Percentiles rank a stretch among this genome's conserved stretches.
Evolutionary conservation across 2,329 filamentous ascomycete species (phyloP).

Genomic region (Microsporum canis): DNA sequence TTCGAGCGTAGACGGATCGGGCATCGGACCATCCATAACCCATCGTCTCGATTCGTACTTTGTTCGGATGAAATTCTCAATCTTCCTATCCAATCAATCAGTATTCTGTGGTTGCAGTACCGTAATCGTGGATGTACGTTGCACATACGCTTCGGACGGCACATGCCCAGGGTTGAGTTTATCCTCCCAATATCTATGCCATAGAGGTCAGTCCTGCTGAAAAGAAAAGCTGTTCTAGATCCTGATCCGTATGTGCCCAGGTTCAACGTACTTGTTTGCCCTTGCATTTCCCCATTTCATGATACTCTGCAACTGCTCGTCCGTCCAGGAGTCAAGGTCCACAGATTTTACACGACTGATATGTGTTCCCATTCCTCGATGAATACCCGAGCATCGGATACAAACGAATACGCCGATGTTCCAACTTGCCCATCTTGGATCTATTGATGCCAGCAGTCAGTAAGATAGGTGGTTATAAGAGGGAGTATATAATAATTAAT

Average conservation of each 20-base stretch:
- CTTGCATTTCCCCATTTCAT: slow-evolving; percentile 90
- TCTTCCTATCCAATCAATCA: slow-evolving; percentile 50
- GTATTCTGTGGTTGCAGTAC: not conserved
- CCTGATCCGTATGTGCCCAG: slow-evolving; percentile 8
- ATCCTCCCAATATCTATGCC: slow-evolving; percentile 69
- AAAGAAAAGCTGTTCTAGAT: slow-evolving; percentile 16
- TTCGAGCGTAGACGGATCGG: slow-evolving; percentile 80
- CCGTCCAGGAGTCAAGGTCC: slow-evolving; percentile 95
- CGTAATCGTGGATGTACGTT: not conserved
- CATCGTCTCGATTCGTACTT: slow-evolving; percentile 98
- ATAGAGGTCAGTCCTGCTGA: not conserved
- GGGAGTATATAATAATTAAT: not conserved
- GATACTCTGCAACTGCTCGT: slow-evolving; percentile 91
- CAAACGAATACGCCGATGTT: slow-evolving; percentile 95
- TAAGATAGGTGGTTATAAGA: not conserved
- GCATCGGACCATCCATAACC: slow-evolving; percentile 96
- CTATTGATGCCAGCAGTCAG: slow-evolving; percentile 35
- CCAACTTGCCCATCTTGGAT: slow-evolving; percentile 98
- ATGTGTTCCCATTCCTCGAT: slow-evolving; percentile 97
- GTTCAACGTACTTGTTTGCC: slow-evolving; percentile 65
- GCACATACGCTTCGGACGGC: slow-evolving; percentile 64
- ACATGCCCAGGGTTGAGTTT: slow-evolving; percentile 85
- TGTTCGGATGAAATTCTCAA: slow-evolving; percentile 98
- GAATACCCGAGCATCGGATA: slow-evolving; percentile 96
- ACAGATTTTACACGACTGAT: slow-evolving; percentile 97